These are phyloP conservation scores for Cladorrhinum sp. DNA, from an alignment of 2,329 filamentous ascomycete species.

Conservation along the genomic window DNA sequence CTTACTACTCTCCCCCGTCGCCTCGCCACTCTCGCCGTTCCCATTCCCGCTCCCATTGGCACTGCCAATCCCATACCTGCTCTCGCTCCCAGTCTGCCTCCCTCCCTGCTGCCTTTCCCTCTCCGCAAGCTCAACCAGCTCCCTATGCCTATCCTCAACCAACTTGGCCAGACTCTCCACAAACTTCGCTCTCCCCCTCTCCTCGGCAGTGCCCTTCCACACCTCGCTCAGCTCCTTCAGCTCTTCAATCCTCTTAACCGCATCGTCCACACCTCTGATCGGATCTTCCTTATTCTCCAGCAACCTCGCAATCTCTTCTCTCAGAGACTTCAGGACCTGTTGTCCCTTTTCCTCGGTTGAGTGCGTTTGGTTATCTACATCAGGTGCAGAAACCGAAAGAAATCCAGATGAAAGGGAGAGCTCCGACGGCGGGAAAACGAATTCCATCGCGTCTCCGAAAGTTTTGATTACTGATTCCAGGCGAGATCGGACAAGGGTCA, in stretches of 20 bases:
- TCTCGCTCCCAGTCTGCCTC: slow-evolving; percentile 6
- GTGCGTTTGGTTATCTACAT: slow-evolving; percentile 57
- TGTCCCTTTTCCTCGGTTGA: slow-evolving; percentile 84
- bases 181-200: slow-evolving; percentile 77
- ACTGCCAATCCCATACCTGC: too few relatives aligned
- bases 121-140: slow-evolving; percentile 40
- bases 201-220: slow-evolving; percentile 95
- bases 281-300: slow-evolving; percentile 51
- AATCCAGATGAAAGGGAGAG: slow-evolving; percentile 80
- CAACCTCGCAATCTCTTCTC: slow-evolving; percentile 68
- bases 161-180: slow-evolving; percentile 77
- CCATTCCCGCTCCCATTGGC: slow-evolving; percentile 23
- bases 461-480: slow-evolving; percentile 85
- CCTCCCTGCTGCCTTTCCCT: slow-evolving; percentile 1
- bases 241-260: slow-evolving; percentile 69
- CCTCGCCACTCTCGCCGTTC: slow-evolving; percentile 31
- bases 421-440: slow-evolving; percentile 86
- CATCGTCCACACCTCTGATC: slow-evolving; percentile 67
- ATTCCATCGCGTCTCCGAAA: slow-evolving; percentile 95
- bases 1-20: slow-evolving; percentile 40
- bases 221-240: slow-evolving; percentile 73
- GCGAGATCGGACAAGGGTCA: slow-evolving; percentile 78
- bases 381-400: slow-evolving; percentile 84
- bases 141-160: slow-evolving; percentile 70
- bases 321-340: slow-evolving; percentile 67